phyloP scores from a whole-genome alignment of 2,329 filamentous ascomycete genomes.

The Endocalyx cinctus region DNA sequence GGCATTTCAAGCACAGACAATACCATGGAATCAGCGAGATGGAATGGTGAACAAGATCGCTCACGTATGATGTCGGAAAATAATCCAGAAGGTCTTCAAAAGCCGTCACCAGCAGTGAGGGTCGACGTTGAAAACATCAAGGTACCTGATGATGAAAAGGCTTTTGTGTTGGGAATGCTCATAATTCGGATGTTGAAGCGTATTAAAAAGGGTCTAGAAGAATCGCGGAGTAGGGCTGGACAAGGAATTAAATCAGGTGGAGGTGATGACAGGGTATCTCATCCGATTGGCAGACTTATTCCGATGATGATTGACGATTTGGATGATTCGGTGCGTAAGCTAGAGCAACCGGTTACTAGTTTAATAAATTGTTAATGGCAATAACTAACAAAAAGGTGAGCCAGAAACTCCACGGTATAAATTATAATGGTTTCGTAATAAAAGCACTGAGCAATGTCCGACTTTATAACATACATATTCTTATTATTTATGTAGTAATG shows the following conservation, averaged over 20 bases:
- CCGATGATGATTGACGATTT: neutral
- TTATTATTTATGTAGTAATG: too few species aligned
- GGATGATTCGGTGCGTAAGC: neutral
- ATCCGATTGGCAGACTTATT: neutral
- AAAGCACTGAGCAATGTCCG: too few species aligned
- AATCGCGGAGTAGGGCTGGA: neutral
- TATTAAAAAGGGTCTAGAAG: conserved; percentile 2
- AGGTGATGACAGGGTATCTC: neutral
- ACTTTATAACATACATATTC: too few species aligned
- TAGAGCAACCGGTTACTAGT: conserved; percentile 1
- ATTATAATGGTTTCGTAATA: too few species aligned
- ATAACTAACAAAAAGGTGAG: too few species aligned
- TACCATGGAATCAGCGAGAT: too few species aligned
- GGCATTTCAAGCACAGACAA: too few species aligned
- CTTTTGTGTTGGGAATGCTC: conserved; percentile 2
- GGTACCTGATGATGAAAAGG: conserved; percentile 3
- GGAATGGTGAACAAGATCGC: too few species aligned
- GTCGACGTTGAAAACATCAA: conserved; percentile 1
- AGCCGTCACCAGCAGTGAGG: conserved; percentile 1
- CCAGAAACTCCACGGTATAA: too few species aligned
- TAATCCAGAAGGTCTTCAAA: neutral
- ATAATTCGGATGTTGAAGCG: conserved; percentile 3
- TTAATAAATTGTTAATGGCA: too few species aligned
- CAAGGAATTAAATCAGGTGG: neutral
- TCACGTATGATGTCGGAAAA: neutral